A percentile compares a stretch with the other conserved stretches of the same genome.
Evolutionary conservation across 768 basidiomycete species (phyloP).

Genomic region (Podaxis mareebaensis): DNA sequence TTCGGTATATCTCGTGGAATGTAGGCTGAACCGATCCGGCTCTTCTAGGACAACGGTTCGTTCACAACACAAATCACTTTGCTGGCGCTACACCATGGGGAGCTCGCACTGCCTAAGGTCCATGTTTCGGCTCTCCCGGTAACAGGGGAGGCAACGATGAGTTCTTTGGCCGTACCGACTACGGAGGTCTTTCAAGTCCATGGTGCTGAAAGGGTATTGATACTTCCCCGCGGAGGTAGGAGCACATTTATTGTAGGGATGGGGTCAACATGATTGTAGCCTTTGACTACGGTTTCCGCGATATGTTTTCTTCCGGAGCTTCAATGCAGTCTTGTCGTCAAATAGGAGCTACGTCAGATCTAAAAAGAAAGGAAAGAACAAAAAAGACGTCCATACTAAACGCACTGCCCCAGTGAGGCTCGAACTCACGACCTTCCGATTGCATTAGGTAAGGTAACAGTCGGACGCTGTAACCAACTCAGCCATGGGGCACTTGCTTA

Average conservation of each 20-base stretch:
- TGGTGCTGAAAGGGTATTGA: conserved; percentile 77
- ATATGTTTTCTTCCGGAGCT: background rate
- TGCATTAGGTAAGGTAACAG: conserved; percentile 40
- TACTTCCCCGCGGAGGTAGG: conserved; percentile 81
- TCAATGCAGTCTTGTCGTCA: background rate
- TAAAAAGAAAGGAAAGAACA: background rate
- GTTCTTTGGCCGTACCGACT: conserved; percentile 58
- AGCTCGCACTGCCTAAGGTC: conserved; percentile 75
- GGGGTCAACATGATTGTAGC: conserved; percentile 41
- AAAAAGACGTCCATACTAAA: conserved; percentile 16
- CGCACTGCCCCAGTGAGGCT: conserved; percentile 60
- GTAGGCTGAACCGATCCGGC: conserved; percentile 14
- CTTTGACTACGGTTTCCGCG: background rate
- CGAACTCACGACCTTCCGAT: conserved; percentile 74
- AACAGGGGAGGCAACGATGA: conserved; percentile 53
- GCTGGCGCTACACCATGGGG: conserved; percentile 86
- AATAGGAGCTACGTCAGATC: background rate
- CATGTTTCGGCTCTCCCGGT: conserved; percentile 60
- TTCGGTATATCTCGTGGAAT: background rate
- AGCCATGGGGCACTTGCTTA: conserved; percentile 62
- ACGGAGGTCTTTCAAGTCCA: conserved; percentile 84
- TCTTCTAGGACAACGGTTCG: conserved; percentile 59
- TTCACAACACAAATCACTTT: conserved; percentile 68
- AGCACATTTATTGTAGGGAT: conserved; percentile 81
- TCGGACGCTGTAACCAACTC: conserved; percentile 81